A percentile compares a stretch with the other conserved stretches of the same genome.
Conservation (phyloP, 257 asterid genomes). For the Solanum dulcamara region DNA sequence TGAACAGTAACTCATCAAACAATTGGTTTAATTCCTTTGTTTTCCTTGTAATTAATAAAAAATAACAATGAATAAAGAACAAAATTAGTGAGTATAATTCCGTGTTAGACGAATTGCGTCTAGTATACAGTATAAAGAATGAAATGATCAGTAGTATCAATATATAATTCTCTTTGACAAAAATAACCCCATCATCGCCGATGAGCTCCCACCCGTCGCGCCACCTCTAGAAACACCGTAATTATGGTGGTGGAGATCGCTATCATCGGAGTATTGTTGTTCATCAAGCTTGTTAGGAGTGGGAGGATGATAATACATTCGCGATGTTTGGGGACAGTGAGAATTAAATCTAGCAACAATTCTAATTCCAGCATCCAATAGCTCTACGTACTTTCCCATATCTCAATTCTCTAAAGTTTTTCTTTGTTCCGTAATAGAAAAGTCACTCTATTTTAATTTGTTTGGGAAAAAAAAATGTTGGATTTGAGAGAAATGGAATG, state of each 20-base stretch:
- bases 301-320: conserved; percentile 51
- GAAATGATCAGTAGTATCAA: neutral
- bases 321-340: conserved; percentile 60
- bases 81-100: neutral
- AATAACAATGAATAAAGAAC: neutral
- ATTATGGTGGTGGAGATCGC: neutral
- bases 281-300: neutral
- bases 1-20: neutral
- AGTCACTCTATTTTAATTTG: neutral
- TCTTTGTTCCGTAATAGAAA: neutral
- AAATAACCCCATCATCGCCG: neutral
- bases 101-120: neutral
- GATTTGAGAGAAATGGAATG: neutral
- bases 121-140: neutral
- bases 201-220: neutral
- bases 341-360: conserved; percentile 38
- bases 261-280: neutral
- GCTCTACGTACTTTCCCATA: conserved; percentile 40
- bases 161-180: neutral
- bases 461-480: no score
- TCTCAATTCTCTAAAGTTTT: neutral
- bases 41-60: neutral
- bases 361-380: conserved; percentile 35
- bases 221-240: neutral
- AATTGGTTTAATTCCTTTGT: neutral